Conservation (phyloP, 352 stramenopile genomes). For the Globisporangium ultimum region DNA sequence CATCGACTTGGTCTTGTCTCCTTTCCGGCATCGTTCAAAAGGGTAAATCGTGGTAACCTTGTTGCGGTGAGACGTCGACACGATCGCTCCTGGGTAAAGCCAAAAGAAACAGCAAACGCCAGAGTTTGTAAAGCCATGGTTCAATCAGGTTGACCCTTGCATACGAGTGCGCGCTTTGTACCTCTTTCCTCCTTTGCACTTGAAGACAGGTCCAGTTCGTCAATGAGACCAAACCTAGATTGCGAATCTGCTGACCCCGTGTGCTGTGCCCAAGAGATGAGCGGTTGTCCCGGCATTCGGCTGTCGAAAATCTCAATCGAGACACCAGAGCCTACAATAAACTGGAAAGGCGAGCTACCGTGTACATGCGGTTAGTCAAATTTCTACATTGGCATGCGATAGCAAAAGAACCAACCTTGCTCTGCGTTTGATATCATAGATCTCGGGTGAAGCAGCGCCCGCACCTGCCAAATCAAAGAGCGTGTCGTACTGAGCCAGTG, state of each 20-base stretch:
- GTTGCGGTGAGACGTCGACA: slow-evolving; percentile 29
- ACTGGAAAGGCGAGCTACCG: slow-evolving; percentile 62
- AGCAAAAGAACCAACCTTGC: slow-evolving; percentile 27
- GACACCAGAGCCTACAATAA: slow-evolving; percentile 57
- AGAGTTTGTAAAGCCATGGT: neutral
- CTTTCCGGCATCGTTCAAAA: slow-evolving; percentile 35
- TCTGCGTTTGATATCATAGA: slow-evolving; percentile 65
- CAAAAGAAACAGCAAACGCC: neutral
- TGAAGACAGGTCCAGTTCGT: slow-evolving; percentile 38
- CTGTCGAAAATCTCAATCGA: slow-evolving; percentile 69
- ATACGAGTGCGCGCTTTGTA: slow-evolving; percentile 6
- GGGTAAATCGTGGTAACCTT: slow-evolving; percentile 48
- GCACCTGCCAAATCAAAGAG: slow-evolving; percentile 52
- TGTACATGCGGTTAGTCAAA: neutral
- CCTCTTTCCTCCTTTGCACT: slow-evolving; percentile 27
- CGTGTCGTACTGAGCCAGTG: slow-evolving; percentile 17
- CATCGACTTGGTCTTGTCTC: slow-evolving; percentile 19
- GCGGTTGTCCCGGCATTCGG: slow-evolving; percentile 52
- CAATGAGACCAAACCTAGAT: slow-evolving; percentile 33
- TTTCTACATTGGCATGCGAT: neutral
- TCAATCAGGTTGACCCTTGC: neutral
- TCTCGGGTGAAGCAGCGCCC: slow-evolving; percentile 33
- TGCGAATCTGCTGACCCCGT: slow-evolving; percentile 9
- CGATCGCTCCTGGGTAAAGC: slow-evolving; percentile 27
- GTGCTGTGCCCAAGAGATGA: slow-evolving; percentile 60